Evolutionary conservation across 1,284 basidiomycete species (phyloP), one percentile per base, ranked within the genome.

Genomic region (Coniferiporia sulphurascens): DNA sequence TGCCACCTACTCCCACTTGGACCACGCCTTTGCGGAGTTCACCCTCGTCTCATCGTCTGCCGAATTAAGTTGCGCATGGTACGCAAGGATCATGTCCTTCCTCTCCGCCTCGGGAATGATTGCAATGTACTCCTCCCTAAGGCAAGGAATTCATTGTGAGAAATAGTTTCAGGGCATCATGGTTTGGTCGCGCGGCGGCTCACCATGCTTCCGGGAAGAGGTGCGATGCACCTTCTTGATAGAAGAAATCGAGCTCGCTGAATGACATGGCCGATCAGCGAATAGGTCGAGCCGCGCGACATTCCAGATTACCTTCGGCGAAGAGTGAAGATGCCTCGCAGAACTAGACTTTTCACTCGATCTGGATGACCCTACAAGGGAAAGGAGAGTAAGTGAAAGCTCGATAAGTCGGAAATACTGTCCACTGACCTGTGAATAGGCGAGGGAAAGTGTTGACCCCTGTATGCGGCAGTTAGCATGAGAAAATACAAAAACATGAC

Each of bases 181-280:
- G 49, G 46, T 13, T 10, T 46, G 48, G 5, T 27, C 15, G 17
- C n/a, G 15, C 8, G 21, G 15, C 8, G 21, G 62, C 74, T 59
- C 66, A 90, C 91, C 91, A 94, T 66, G 89, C 89, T 69, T 95
- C 93, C 0, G 93, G 93, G 78, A 94, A 95, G 56, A 95, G 72
- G 70, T 89, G 85, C 1, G 86, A 88, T 17, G 87, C 74, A 8
- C 90, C 91, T 1, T 89, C 81, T 76, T 95, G 93, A 73, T 97
- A 98, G 78, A 98, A 97, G 78, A 95, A 98, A 27, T 82, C 78
- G 32, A 98, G 81, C 73, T 98, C 95, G 65, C 85, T 89, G 52
- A 15, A 45, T 27, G 21, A 36, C 32, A 41, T 9, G 22, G 10
- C 13, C 48, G 49, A 19, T 48, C 56, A 55, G 58, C 45, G n/a